Evolutionary conservation across 78 protist species (phyloP).

Genomic region (Fonticula alba): DNA sequence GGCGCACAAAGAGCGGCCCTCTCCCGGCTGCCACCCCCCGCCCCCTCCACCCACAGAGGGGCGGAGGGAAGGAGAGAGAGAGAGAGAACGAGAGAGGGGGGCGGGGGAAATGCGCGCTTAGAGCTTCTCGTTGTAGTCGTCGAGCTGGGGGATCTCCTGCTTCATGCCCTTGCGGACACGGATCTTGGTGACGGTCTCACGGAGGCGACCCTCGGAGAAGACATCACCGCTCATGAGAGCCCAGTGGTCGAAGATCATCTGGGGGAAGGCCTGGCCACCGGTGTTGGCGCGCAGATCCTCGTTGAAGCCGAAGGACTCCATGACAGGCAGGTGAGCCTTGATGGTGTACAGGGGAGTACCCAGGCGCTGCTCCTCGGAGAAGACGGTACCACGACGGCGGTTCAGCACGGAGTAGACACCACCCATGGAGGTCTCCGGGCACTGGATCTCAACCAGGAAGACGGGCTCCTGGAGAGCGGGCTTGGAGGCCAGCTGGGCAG

Average conservation of each 20-base stretch:
- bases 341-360: constrained; percentile 73
- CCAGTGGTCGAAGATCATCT: constrained; percentile 96
- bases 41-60: too few species aligned
- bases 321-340: constrained; percentile 90
- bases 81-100: too few species aligned
- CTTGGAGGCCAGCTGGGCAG: constrained; percentile 51
- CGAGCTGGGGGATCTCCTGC: constrained; percentile 47
- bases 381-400: constrained; percentile 75
- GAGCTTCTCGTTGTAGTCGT: constrained; percentile 43
- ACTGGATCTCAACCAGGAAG: constrained; percentile 74
- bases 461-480: constrained; percentile 89
- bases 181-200: constrained; percentile 27
- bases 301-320: constrained; percentile 97
- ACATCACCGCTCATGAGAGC: constrained; percentile 31
- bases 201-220: constrained; percentile 17
- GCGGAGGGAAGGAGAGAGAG: too few species aligned
- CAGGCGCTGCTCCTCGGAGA: constrained; percentile 67
- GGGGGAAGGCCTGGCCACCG: constrained; percentile 98
- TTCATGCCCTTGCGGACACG: constrained; percentile 91
- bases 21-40: too few species aligned
- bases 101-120: too few species aligned
- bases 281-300: constrained; percentile 91
- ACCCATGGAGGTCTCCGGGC: constrained; percentile 63
- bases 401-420: constrained; percentile 77
- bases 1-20: too few species aligned